Conservation (phyloP, 1,284 basidiomycete species). For the Naganishia sp. region DNA sequence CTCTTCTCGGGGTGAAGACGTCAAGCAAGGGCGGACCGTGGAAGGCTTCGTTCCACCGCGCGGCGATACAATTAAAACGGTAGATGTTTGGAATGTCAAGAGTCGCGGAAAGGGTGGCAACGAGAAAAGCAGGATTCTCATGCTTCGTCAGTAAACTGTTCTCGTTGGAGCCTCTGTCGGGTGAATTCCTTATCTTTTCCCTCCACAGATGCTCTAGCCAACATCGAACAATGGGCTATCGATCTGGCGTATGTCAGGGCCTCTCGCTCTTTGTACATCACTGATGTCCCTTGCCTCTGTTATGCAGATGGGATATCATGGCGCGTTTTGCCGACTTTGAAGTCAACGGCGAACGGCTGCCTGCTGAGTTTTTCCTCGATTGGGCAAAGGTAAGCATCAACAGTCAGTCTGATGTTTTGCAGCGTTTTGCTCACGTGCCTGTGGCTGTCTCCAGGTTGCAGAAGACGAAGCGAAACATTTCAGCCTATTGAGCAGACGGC, state of each 20-base stretch:
- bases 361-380: conserved; percentile 73
- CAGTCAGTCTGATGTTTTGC: neutral
- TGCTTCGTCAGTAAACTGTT: conserved; percentile 61
- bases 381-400: conserved; percentile 62
- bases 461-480: conserved; percentile 79
- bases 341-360: conserved; percentile 58
- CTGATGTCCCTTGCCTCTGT: conserved; percentile 6
- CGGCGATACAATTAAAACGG: conserved; percentile 25
- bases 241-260: conserved; percentile 65
- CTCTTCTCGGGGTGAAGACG: conserved; percentile 3
- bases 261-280: neutral
- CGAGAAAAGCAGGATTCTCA: conserved; percentile 67
- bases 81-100: conserved; percentile 28
- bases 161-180: neutral
- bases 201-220: conserved; percentile 67
- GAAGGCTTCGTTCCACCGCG: conserved; percentile 30
- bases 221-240: conserved; percentile 90
- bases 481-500: conserved; percentile 53
- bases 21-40: conserved; percentile 24
- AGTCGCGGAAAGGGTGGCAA: conserved; percentile 59
- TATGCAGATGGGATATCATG: conserved; percentile 74
- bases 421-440: neutral
- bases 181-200: neutral
- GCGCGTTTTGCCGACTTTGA: conserved; percentile 65
- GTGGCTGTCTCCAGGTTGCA: conserved; percentile 57